Conservation (phyloP, 768 basidiomycete genomes). For the Artomyces pyxidatus region DNA sequence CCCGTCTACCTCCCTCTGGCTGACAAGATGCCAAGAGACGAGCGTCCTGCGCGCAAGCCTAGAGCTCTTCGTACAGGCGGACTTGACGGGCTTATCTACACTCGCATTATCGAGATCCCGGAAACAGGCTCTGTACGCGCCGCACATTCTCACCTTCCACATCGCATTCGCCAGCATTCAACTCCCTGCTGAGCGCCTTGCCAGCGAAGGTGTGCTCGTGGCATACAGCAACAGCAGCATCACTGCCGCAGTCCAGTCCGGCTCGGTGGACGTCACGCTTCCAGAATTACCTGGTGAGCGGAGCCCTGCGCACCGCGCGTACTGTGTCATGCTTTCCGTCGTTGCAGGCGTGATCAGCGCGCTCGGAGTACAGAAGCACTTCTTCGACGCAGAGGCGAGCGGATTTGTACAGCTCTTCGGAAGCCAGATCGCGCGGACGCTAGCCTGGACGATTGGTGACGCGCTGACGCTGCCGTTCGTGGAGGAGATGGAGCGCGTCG, state of each 20-base stretch:
- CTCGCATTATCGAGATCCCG: conserved; percentile 51
- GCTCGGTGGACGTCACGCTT: conserved; percentile 56
- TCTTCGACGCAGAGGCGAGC: conserved; percentile 77
- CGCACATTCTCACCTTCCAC: conserved; percentile 79
- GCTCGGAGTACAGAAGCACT: conserved; percentile 59
- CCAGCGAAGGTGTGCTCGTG: conserved; percentile 70
- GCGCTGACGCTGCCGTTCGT: conserved; percentile 67
- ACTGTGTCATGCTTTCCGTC: conserved; percentile 79
- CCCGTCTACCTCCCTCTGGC: conserved; percentile 66
- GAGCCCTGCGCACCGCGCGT: conserved; percentile 71
- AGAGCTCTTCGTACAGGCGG: conserved; percentile 59
- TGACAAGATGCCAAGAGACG: conserved; percentile 71
- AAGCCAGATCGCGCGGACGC: conserved; percentile 65
- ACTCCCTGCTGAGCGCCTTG: conserved; percentile 75
- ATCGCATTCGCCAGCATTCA: conserved; percentile 73
- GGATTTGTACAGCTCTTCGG: conserved; percentile 82
- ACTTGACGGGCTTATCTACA: conserved; percentile 65
- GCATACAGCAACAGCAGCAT: conserved; percentile 83
- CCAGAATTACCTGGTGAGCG: conserved; percentile 69
- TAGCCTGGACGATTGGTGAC: conserved; percentile 79
- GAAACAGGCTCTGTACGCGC: conserved; percentile 63
- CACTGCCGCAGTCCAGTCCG: conserved; percentile 66
- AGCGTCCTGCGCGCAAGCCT: conserved; percentile 72
- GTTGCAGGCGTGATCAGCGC: conserved; percentile 63
- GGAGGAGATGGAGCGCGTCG: conserved; percentile 77